Evolutionary conservation across 805 yeast species (phyloP), one percentile per base, ranked within the genome.

Genomic region (Isabelozyma pseudorhagii): DNA sequence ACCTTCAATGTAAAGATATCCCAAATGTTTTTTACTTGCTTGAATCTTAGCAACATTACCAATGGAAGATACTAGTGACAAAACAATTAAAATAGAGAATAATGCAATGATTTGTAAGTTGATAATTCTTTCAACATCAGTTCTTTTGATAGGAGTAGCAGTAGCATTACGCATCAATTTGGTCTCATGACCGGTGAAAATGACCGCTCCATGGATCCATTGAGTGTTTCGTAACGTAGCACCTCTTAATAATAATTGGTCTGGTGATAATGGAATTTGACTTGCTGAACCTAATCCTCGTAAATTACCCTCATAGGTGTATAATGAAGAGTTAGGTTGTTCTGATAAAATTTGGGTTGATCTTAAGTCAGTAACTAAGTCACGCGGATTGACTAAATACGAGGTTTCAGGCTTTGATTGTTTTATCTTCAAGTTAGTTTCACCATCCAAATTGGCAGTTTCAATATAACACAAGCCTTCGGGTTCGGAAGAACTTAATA

Each of bases 111-210:
- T 93, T 67, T 94, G 99, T 58, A 89, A 69, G 64, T 94, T 96
- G 59, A 94, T 93, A 69, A 92, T 87, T 66, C 96, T 82, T 73
- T 94, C 99, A 11, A 96, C 97, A 25, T 96, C 96, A 0, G 99
- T 94, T 60, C 96, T 81, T 66, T 94, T 94, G 61, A 94, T 96
- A 9, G 99, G 99, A 2, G 99, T 85, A 1, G 99, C 97, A 2
- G 98, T 92, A 15, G 99, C 99, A 71, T 94, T 94, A 64, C 99
- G 83, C 98, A 94, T 93, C 56, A 94, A 77, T 62, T 94, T 94
- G 0, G 99, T 94, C 70, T 94, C 99, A 66, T 96, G 99, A 17
- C 99, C 99, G 0, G 99, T 94, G 66, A 93, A 94, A 1, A 94
- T 82, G 1, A 89, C 97, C 46, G 90, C 77, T 18, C 99, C 99